Evolutionary conservation across 2,329 filamentous ascomycete species (phyloP).

Genomic region (Clonostachys sp.): DNA sequence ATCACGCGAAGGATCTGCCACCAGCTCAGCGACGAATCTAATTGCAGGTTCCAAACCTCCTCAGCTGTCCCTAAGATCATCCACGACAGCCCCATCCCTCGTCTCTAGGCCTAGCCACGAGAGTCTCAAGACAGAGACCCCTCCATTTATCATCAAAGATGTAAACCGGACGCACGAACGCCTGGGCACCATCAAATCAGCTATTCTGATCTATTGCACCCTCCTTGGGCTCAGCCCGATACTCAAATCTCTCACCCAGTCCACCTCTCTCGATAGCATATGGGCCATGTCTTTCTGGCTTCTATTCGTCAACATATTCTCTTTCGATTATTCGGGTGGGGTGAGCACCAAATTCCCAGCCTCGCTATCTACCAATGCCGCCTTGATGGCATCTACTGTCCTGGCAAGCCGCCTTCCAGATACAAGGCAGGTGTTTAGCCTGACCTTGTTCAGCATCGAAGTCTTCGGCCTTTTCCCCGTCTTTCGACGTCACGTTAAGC

Average conservation of each 20-base stretch:
- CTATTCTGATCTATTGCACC: conserved; percentile 87
- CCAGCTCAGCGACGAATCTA: conserved; percentile 43
- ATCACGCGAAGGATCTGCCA: conserved; percentile 21
- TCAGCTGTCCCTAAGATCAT: not conserved
- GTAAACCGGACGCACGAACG: conserved; percentile 42
- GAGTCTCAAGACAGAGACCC: conserved; percentile 11
- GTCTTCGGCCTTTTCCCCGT: conserved; percentile 98
- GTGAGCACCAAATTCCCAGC: conserved; percentile 61
- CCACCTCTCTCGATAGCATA: conserved; percentile 89
- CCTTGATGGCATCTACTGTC: conserved; percentile 93
- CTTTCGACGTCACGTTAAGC: conserved; percentile 81
- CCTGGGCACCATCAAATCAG: conserved; percentile 84
- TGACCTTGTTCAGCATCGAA: conserved; percentile 95
- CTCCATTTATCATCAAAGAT: conserved; percentile 22
- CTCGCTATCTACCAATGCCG: conserved; percentile 86
- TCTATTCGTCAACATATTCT: conserved; percentile 92
- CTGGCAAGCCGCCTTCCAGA: conserved; percentile 84
- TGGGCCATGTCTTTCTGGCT: conserved; percentile 96
- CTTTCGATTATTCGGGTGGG: conserved; percentile 88
- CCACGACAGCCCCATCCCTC: not conserved
- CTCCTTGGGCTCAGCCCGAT: conserved; percentile 91
- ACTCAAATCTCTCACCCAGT: conserved; percentile 90
- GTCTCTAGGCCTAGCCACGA: conserved; percentile 8
- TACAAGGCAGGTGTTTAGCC: conserved; percentile 89
- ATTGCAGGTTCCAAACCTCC: conserved; percentile 2